Base-by-base conservation (phyloP, 768 basidiomycete genomes). In the Myochromella boudieri region DNA sequence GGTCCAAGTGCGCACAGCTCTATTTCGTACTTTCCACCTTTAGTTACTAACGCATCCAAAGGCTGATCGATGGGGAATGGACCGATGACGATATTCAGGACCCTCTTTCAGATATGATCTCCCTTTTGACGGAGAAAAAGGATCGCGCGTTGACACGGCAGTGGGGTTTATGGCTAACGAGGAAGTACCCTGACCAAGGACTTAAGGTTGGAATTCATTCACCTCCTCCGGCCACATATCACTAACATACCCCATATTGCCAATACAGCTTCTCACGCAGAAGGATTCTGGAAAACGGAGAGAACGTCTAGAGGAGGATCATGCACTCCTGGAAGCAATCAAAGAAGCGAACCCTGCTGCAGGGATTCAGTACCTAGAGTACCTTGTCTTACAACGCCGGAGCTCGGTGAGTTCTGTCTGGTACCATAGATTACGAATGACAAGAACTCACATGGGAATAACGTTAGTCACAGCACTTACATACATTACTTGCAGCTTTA, bases 161-260 rank as follows among this genome's bases (percentile, higher is more conserved):
- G 42, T 94, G 92, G 83, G 86, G 80, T 2, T 66, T 90, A 6
- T 95, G 94, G 93, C 66, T 97, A 17, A 75, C 83, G 2, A 79
- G 76, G 53, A 75, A 76, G 28, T 82, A 90, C 63, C 69, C 81
- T 0, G 82, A 86, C 20, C 78, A 76, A 34, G 91, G 85, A 3
- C 63, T 97, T 20, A 81, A 82, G 70, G 91, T 89, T 51, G 37
- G 60, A 56, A n/a, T n/a, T n/a, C n/a, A n/a, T n/a, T n/a, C n/a
- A n/a, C n/a, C n/a, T n/a, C n/a, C n/a, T n/a, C n/a, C n/a, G n/a
- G n/a, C n/a, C n/a, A n/a, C n/a, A n/a, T n/a, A n/a, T n/a, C n/a
- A n/a, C n/a, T n/a, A n/a, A n/a, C n/a, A n/a, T n/a, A n/a, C n/a
- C n/a, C n/a, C n/a, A n/a, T 11, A 26, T 17, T 37, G 41, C 17